Base-by-base conservation (phyloP, 2,329 filamentous ascomycete genomes). In the Colletotrichum magnum region DNA sequence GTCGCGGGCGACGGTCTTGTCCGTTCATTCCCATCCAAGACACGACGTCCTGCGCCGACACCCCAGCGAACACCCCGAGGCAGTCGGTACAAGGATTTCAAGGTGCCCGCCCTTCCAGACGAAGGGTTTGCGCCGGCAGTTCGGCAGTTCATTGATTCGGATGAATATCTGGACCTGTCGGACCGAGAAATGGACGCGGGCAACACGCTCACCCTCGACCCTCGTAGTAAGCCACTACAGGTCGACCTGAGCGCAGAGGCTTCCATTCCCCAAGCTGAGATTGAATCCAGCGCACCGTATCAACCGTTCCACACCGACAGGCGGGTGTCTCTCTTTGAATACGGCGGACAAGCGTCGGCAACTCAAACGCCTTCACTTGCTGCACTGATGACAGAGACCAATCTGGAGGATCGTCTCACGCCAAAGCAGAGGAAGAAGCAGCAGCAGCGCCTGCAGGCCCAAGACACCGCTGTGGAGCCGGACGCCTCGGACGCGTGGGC, bases 261-360 rank as follows among this genome's bases (percentile, higher is more conserved):
- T 78, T 92, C 83, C 77, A 95, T 89, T 65, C 89, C 90, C 1
- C 89, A 91, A 72, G 94, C 94, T 6, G 95, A 98, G 83, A 97
- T 97, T 72, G 96, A 99, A 77, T 97, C 95, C 1, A 98, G 95
- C 76, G 93, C 95, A 5, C 94, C 95, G 2, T 98, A 97, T 75
- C 95, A 97, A 75, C 95, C 96, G 1, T 98, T 98, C 83, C 95
- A 98, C 78, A 96, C 95, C 0, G 95, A 98, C 76, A 89, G 90
- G 63, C 90, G 95, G 3, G 93, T 98, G 52, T 89, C 87, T n/a
- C 84, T 98, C 32, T 93, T 90, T 73, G 87, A 94, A 50, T 93
- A 92, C 76, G 78, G 74, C 60, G 70, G 73, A 50, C 78, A 79
- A 3, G 74, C 79, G 43, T 58, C 68, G 32, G 43, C 59, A 9